These are phyloP conservation scores for Aristolochia fimbriata DNA, from an alignment of 164 flowering plant species.

Conservation along the genomic window DNA sequence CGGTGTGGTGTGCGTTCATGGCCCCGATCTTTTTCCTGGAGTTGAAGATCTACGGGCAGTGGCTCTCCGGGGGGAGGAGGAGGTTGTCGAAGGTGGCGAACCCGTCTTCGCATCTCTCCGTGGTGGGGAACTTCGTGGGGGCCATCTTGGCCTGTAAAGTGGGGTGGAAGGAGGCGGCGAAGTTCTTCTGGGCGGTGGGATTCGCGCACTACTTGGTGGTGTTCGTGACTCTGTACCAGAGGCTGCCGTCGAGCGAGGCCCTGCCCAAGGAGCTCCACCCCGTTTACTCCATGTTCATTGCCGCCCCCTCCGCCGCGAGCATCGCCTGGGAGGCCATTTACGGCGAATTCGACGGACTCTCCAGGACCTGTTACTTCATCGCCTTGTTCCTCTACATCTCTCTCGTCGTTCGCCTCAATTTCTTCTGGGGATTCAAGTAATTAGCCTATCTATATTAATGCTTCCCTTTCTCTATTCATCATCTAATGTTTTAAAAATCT, in stretches of 20 bases:
- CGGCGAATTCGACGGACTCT: conserved; percentile 61
- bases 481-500: too few relatives aligned
- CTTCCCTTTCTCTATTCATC: too few relatives aligned
- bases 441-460: neutral
- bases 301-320: conserved; percentile 91
- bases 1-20: conserved; percentile 74
- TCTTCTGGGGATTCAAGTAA: conserved; percentile 89
- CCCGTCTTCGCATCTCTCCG: conserved; percentile 86
- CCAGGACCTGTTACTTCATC: conserved; percentile 83
- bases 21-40: conserved; percentile 64
- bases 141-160: conserved; percentile 78
- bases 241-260: conserved; percentile 83
- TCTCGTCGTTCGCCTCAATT: conserved; percentile 69
- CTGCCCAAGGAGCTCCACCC: conserved; percentile 97
- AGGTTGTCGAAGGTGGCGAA: conserved; percentile 84
- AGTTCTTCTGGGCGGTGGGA: conserved; percentile 93
- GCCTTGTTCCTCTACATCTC: conserved; percentile 78
- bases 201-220: conserved; percentile 87
- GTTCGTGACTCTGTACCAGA: conserved; percentile 86
- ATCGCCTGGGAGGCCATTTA: conserved; percentile 82
- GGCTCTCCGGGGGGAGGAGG: conserved; percentile 92
- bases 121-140: conserved; percentile 92
- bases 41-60: conserved; percentile 91
- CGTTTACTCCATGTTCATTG: conserved; percentile 93
- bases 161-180: conserved; percentile 84